These are phyloP conservation scores for Litsea cubeba DNA, from an alignment of 164 flowering plant species.

Conservation along the genomic window DNA sequence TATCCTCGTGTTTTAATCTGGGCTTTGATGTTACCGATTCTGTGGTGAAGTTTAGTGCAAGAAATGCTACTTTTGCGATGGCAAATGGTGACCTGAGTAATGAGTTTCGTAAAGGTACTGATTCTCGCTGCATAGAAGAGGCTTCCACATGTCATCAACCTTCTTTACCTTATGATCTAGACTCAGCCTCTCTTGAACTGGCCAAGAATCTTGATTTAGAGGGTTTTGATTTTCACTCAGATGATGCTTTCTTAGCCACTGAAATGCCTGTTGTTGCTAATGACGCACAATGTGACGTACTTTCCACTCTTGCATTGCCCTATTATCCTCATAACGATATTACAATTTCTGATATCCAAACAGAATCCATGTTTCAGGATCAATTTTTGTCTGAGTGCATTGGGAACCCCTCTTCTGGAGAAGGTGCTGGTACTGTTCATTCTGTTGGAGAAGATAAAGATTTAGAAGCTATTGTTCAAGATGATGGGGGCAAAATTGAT, in stretches of 20 bases:
- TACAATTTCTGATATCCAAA: too few species aligned
- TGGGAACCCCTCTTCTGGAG: too few species aligned
- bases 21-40: too few species aligned
- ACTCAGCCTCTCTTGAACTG: not conserved
- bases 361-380: too few species aligned
- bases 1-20: too few species aligned
- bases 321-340: not conserved
- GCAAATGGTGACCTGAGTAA: not conserved
- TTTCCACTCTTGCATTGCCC: not conserved
- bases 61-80: not conserved
- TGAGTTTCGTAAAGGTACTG: not conserved
- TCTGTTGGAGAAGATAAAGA: not conserved
- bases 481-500: not conserved
- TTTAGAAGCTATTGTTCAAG: not conserved
- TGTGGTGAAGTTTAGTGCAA: too few species aligned
- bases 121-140: too few species aligned
- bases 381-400: too few species aligned
- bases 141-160: too few species aligned
- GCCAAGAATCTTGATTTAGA: not conserved
- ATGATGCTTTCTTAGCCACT: not conserved
- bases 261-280: not conserved
- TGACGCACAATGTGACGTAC: not conserved
- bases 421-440: too few species aligned
- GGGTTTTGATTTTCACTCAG: not conserved
- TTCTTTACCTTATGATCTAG: not conserved